These are phyloP conservation scores for Osmanthus fragrans DNA, from an alignment of 257 asterid species.

Conservation along the genomic window DNA sequence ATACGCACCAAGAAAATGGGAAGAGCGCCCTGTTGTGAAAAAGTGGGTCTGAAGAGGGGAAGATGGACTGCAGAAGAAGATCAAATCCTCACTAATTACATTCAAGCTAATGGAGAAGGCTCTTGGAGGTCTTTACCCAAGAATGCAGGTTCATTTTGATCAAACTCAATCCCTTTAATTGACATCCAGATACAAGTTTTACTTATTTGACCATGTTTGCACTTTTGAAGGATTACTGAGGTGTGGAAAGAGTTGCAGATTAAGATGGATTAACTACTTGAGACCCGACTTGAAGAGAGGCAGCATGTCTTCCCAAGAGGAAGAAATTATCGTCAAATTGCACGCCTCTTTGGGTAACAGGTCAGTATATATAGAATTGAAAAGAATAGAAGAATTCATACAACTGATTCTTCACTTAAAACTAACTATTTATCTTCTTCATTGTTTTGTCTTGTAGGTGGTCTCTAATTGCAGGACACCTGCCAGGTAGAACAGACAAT, in stretches of 20 bases:
- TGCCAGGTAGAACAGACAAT: constrained; percentile 97
- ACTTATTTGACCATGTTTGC: too few relatives aligned
- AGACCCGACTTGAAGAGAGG: constrained; percentile 87
- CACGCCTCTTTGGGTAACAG: constrained; percentile 82
- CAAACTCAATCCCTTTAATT: too few relatives aligned
- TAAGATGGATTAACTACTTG: constrained; percentile 88
- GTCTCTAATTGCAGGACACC: constrained; percentile 77
- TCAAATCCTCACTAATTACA: constrained; percentile 57
- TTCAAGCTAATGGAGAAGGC: constrained; percentile 73
- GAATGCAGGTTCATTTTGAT: constrained; percentile 62
- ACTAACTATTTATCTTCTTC: too few relatives aligned
- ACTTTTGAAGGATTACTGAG: constrained; percentile 54
- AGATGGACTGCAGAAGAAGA: constrained; percentile 93
- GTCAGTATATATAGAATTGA: constrained; percentile 23
- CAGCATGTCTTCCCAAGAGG: constrained; percentile 61
- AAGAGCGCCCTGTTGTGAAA: constrained; percentile 72
- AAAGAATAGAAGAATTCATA: too few relatives aligned
- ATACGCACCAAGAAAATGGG: too few relatives aligned
- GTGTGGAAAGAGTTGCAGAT: constrained; percentile 89
- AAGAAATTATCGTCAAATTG: constrained; percentile 58
- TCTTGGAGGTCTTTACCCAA: constrained; percentile 87
- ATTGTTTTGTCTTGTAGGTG: constrained; percentile 45
- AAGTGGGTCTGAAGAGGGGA: constrained; percentile 75
- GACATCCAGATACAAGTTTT: too few relatives aligned
- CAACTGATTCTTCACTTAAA: too few relatives aligned